Base-by-base conservation (phyloP, 306 rosid species). In the Prunus dulcis region DNA sequence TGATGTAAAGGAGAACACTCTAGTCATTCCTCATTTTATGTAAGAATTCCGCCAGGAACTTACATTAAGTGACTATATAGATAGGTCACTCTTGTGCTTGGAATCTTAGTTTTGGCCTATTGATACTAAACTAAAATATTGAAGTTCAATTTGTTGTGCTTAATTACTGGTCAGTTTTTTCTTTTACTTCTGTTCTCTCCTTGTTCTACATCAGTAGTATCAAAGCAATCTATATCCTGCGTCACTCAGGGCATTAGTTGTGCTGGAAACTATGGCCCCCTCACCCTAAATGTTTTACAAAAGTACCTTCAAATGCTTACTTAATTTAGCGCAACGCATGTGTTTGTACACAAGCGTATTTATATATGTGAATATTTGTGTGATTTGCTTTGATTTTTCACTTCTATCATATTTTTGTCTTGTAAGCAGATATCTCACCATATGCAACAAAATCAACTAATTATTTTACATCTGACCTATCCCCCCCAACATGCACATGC, bases 401-500 rank as follows among this genome's bases (percentile, higher is more conserved):
- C 47, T 64, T 14, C 47, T 64, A 64, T 34, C 12, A 30, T 46
- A 64, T 64, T 32, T 20, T 64, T 25, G 9, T 62, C n/a, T 38
- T 56, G n/a, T 19, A 18, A 53, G 58, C 58, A 18, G 58, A 53
- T 19, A 53, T 12, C 25, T 11, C 19, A 62, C 34, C 67, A 62
- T 28, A 25, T 28, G 78, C 67, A 57, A 61, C 8, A 28, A 65
- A 30, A n/a, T 63, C 56, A 72, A 72, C 9, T 22, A 66, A 22
- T 25, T 2, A 63, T 17, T 13, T 63, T 9, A 63, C 43, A 62
- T 30, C 67, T 4, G 45, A 62, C 45, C 43, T 41, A 45, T 28
- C 13, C 67, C 45, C 45, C 20, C 43, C 2, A 38, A 38, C 67
- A 62, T 62, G 67, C 47, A 69, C 23, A 78, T 45, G 75, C 60